Conservation (phyloP, 2,329 filamentous ascomycete species). For the Colletotrichum higginsianum region DNA sequence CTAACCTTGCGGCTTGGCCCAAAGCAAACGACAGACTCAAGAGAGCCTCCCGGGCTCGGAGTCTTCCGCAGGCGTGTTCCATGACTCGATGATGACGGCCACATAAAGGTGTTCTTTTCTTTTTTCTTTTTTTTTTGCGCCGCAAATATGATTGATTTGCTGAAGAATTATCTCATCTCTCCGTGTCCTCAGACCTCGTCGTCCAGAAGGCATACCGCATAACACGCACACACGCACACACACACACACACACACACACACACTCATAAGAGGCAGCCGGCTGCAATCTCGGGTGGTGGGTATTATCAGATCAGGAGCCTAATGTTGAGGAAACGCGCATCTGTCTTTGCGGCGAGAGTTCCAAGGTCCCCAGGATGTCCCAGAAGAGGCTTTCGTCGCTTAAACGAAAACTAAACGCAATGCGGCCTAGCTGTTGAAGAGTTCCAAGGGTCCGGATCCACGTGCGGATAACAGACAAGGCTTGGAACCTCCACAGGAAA, state of each 20-base stretch:
- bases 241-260: too few species aligned
- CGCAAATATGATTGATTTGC: too few species aligned
- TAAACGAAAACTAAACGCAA: conserved; percentile 20
- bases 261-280: conserved; percentile 24
- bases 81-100: conserved; percentile 31
- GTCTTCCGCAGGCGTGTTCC: conserved; percentile 1
- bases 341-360: conserved; percentile 1
- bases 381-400: conserved; percentile 28
- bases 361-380: neutral
- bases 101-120: neutral
- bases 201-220: too few species aligned
- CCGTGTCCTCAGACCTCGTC: too few species aligned
- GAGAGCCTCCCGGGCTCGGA: conserved; percentile 13
- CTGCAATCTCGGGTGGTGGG: conserved; percentile 33
- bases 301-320: neutral
- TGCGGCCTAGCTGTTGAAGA: neutral
- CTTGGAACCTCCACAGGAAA: conserved; percentile 27
- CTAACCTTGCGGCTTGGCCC: conserved; percentile 21
- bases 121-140: too few species aligned
- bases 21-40: neutral
- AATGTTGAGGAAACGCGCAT: conserved; percentile 39
- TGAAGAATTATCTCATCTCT: too few species aligned
- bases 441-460: conserved; percentile 35
- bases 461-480: conserved; percentile 19
- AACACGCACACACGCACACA: too few species aligned